Conservation (phyloP, 1,284 basidiomycete genomes). For the Hortiboletus rubellus region DNA sequence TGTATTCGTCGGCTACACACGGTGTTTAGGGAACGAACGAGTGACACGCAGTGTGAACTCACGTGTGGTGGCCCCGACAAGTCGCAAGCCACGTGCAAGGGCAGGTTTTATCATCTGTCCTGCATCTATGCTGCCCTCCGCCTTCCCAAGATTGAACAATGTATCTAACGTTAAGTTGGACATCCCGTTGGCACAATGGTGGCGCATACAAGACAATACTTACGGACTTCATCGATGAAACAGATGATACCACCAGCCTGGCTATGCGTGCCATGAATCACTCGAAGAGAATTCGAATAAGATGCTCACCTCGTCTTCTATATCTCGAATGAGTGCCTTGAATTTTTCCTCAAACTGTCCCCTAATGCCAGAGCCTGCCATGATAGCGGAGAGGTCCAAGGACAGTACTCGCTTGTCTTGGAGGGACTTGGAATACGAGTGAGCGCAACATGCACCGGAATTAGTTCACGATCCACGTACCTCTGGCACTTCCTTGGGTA, state of each 20-base stretch:
- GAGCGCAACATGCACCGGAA: not conserved
- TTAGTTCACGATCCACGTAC: slow-evolving; percentile 39
- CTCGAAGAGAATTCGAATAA: not conserved
- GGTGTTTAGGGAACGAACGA: not conserved
- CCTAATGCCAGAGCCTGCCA: slow-evolving; percentile 86
- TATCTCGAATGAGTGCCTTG: slow-evolving; percentile 82
- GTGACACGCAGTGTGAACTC: slow-evolving; percentile 26
- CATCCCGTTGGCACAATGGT: slow-evolving; percentile 6
- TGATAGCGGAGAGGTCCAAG: slow-evolving; percentile 77
- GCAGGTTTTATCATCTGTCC: slow-evolving; percentile 92
- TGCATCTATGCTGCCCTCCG: slow-evolving; percentile 89
- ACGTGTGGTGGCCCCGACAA: slow-evolving; percentile 89
- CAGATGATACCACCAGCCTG: slow-evolving; percentile 75
- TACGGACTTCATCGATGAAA: slow-evolving; percentile 92
- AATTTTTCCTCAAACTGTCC: slow-evolving; percentile 94
- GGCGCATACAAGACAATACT: slow-evolving; percentile 33
- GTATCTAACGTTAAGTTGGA: slow-evolving; percentile 47
- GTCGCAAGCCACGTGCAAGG: slow-evolving; percentile 80
- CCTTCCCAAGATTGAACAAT: slow-evolving; percentile 85
- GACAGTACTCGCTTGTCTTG: slow-evolving; percentile 82
- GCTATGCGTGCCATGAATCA: slow-evolving; percentile 1
- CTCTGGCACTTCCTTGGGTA: slow-evolving; percentile 91
- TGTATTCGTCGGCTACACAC: slow-evolving; percentile 73
- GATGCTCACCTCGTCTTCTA: slow-evolving; percentile 71
- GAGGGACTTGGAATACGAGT: slow-evolving; percentile 55